Evolutionary conservation across 345 rosid genomes (phyloP), one percentile per base, ranked within the genome.

Genomic region (Eutrema yunnanense): DNA sequence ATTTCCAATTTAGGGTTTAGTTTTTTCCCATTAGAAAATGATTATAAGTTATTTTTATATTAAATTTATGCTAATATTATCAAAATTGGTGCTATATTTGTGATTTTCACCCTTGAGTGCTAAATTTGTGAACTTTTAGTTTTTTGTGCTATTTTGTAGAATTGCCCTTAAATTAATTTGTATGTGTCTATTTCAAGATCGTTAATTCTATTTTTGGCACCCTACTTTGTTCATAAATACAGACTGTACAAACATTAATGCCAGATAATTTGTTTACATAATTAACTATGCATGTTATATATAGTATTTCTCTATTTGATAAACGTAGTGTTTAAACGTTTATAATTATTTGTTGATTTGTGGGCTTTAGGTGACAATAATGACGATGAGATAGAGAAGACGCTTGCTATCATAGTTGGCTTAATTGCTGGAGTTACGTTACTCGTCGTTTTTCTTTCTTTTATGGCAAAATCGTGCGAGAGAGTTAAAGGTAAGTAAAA

Each of bases 311-410:
- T 22, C 1, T 22, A 9, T 43, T 32, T 10, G 16, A 68, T 43
- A 8, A 9, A 26, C 37, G 12, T 46, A 7, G 14, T 30, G 40
- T 27, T 40, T 1, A 6, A 26, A 43, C 43, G 30, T 11, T 71
- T 52, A 52, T 11, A 3, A 32, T 26, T 19, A 6, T 2, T 3
- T 19, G 6, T 3, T 40, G 22, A 11, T 43, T 14, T 48, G 40
- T 57, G 50, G 16, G 8, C 2, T 43, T 42, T 57, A 81, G 88
- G 78, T 69, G 37, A 48, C 40, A 65, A 77, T 47, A 57, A 83
- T 46, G 92, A 93, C 63, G 80, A 91, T 19, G 96, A 94, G 81
- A 83, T 86, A 29, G 85, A 94, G 90, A 94, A 89, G 86, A 94
- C 98, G 7, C 84, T 94, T 0, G 97, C 98, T 32, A 91, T 94